Evolutionary conservation across 2,329 filamentous ascomycete species (phyloP).

Genomic region (Aspergillus versicolor): DNA sequence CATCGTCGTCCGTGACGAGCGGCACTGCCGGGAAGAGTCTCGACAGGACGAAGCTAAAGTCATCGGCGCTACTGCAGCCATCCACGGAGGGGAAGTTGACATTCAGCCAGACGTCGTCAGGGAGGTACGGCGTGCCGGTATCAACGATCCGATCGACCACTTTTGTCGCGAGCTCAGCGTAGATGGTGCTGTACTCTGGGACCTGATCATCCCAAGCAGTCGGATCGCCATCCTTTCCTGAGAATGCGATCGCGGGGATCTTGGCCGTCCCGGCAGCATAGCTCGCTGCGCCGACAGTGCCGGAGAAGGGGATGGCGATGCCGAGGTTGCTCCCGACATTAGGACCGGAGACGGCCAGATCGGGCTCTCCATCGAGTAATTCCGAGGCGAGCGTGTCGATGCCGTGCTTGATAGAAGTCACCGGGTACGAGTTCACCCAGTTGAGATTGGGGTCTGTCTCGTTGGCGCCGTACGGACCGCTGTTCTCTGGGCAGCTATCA

Average conservation of each 20-base stretch:
- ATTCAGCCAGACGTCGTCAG: constrained; percentile 61
- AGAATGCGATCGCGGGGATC: constrained; percentile 69
- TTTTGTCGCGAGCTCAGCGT: constrained; percentile 61
- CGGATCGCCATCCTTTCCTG: constrained; percentile 52
- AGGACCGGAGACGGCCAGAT: constrained; percentile 65
- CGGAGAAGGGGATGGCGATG: constrained; percentile 58
- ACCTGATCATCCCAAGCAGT: constrained; percentile 52
- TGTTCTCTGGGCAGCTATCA: constrained; percentile 59
- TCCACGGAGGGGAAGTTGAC: constrained; percentile 64
- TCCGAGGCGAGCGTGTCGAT: constrained; percentile 57
- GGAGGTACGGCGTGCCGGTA: constrained; percentile 63
- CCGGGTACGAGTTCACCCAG: constrained; percentile 71
- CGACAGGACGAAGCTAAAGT: constrained; percentile 65
- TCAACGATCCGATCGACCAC: constrained; percentile 57
- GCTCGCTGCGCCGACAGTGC: constrained; percentile 65
- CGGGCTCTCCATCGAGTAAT: constrained; percentile 56
- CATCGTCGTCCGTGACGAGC: constrained; percentile 47
- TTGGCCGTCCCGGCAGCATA: constrained; percentile 55
- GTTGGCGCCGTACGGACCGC: constrained; percentile 59
- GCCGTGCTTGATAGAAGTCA: constrained; percentile 63
- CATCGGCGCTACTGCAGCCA: constrained; percentile 51
- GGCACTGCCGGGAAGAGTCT: constrained; percentile 54
- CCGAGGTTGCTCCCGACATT: constrained; percentile 63
- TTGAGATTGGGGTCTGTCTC: constrained; percentile 59
- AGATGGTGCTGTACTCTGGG: constrained; percentile 58